Base-by-base conservation (phyloP, 1,284 basidiomycete genomes). In the Microbotryum saponariae region DNA sequence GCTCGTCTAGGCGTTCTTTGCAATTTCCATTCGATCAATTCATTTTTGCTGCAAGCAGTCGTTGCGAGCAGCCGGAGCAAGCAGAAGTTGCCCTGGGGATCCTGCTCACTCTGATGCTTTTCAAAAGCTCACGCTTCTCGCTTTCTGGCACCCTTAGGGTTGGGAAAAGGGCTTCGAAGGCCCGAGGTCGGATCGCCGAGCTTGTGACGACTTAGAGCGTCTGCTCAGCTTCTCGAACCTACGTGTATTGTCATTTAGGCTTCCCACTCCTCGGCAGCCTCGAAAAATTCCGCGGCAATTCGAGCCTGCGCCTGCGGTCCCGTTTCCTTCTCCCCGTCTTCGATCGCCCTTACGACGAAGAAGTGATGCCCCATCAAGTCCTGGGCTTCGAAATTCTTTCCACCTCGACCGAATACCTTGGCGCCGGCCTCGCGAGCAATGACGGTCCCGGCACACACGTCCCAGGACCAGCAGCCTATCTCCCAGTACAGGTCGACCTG, bases 351-450 rank as follows among this genome's bases (percentile, higher is more conserved):
- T n/a, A 72, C 64, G 54, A 74, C 71, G 58, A 71, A 72, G 59
- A 70, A 73, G 59, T 71, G 67, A 58, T 69, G 66, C 20, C 71
- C 56, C 64, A 60, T 56, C 21, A 68, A 25, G 69, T 72, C 67
- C 64, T 71, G 23, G 18, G 54, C 58, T 63, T 64, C 27, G 58
- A 68, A 62, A 60, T 67, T 20, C 69, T 67, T 9, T 63, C 73
- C 51, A 56, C 42, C 25, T 49, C 37, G 61, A 27, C 54, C 89
- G 29, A 85, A 86, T 37, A 88, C 83, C 25, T 85, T 78, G 27
- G 87, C 84, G 7, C 91, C 91, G 0, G 93, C 89, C 75, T 97
- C 94, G 65, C 89, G 82, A 0, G 89, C 88, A 67, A 98, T 93
- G 65, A 93, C 85, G n/a, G 90, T 84, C 0, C 92, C 93, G 1